Percentiles rank a stretch among this genome's conserved stretches.
phyloP scores from a whole-genome alignment of 805 yeast species.

The Metschnikowia reukaufii region DNA sequence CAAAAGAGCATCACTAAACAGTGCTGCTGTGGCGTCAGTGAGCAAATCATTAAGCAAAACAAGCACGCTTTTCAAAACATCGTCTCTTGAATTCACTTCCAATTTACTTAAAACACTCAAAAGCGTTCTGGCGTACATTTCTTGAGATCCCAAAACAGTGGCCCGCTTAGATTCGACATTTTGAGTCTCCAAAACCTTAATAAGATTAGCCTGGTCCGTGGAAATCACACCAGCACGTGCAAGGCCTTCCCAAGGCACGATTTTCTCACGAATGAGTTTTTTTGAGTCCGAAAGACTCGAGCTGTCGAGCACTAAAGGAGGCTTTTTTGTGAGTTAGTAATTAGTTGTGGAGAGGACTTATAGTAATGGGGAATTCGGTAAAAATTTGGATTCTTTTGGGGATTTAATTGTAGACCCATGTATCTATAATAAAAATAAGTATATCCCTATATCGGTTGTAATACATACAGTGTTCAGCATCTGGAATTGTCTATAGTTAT shows the following conservation, averaged over 20 bases:
- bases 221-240: conserved; percentile 69
- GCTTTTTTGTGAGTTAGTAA: conserved; percentile 19
- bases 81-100: conserved; percentile 50
- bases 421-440: too few species aligned
- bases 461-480: conserved; percentile 3
- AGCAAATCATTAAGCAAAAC: conserved; percentile 62
- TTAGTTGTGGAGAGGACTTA: not conserved
- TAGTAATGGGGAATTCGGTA: too few species aligned
- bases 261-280: conserved; percentile 68
- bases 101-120: conserved; percentile 53
- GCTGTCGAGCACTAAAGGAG: conserved; percentile 56
- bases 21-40: conserved; percentile 35
- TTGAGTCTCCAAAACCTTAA: conserved; percentile 54
- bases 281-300: conserved; percentile 63
- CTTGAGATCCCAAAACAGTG: conserved; percentile 45
- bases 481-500: not conserved
- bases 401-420: too few species aligned
- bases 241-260: conserved; percentile 91
- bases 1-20: conserved; percentile 41
- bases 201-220: conserved; percentile 63
- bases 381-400: too few species aligned
- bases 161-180: conserved; percentile 41
- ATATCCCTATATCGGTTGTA: too few species aligned
- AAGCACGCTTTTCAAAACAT: conserved; percentile 62
- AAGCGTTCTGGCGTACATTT: conserved; percentile 54